Evolutionary conservation across 441 rosid genomes (phyloP), one percentile per base, ranked within the genome.

Genomic region (Brassica balearica): DNA sequence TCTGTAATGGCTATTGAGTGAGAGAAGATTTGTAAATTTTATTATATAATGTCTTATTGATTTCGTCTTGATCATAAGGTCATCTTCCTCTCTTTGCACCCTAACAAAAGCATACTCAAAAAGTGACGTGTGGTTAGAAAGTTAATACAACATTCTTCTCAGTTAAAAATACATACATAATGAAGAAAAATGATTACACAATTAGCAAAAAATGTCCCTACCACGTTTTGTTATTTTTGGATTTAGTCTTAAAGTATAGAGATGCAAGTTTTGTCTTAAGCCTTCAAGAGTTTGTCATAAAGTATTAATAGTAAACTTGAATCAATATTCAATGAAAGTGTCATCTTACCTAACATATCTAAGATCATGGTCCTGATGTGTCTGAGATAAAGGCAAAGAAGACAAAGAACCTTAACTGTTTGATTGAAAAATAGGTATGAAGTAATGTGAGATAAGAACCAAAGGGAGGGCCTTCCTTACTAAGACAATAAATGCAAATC

Each of bases 321-420:
- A 71, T 73, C 7, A 51, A 7, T 77, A 80, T 66, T 73, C 4
- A 43, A 7, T 77, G 81, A 81, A 80, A 76, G 41, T 74, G 71
- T 77, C 61, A n/a, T 41, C 6, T 80, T 55, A 79, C 82, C 82
- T 74, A 79, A 74, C 82, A 69, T 38, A 74, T 74, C 71, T 73
- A 79, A 73, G 68, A 63, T 64, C 12, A 14, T 80, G 72, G 64
- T 69, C 75, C 56, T 64, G 8, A 74, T 69, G 72, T 69, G 75
- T 79, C 43, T 74, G 43, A 67, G 32, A 53, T 74, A 22, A 74
- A 53, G 71, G 78, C 6, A 64, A 43, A 27, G 63, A 74, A 41
- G 79, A 69, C 72, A 80, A 64, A 68, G 12, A 69, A 74, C 82
- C 72, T 80, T 64, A 69, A 74, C 15, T 74, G 56, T 56, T 58